Evolutionary conservation across 805 yeast genomes (phyloP).

Genomic region (Pichia membranifaciens): DNA sequence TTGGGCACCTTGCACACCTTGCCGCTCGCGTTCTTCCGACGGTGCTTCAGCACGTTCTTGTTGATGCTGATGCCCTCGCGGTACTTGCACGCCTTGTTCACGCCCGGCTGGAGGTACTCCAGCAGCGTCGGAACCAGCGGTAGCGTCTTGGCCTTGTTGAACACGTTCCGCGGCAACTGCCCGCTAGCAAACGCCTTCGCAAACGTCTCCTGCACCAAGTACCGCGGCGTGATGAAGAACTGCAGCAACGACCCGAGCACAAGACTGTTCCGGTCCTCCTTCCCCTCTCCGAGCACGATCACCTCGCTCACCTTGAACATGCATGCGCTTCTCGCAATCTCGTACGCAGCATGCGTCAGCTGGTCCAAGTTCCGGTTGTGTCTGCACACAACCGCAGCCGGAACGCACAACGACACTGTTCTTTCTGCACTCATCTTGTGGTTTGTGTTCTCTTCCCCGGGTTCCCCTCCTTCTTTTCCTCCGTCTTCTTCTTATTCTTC

Average conservation of each 20-base stretch:
- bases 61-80: slow-evolving; percentile 62
- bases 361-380: slow-evolving; percentile 50
- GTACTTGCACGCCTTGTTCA: slow-evolving; percentile 26
- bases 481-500: no score
- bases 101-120: slow-evolving; percentile 60
- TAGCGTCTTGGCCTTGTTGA: slow-evolving; percentile 50
- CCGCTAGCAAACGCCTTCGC: slow-evolving; percentile 31
- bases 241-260: slow-evolving; percentile 11
- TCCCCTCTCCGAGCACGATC: slow-evolving; percentile 54
- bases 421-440: background rate
- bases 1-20: slow-evolving; percentile 41
- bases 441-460: no score
- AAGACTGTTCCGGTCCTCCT: slow-evolving; percentile 12
- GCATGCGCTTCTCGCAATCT: slow-evolving; percentile 70
- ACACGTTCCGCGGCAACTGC: slow-evolving; percentile 34
- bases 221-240: slow-evolving; percentile 14
- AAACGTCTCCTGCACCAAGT: slow-evolving; percentile 34
- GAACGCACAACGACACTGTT: slow-evolving; percentile 1
- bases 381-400: background rate
- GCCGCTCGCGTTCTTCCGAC: slow-evolving; percentile 33
- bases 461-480: no score
- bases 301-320: slow-evolving; percentile 69
- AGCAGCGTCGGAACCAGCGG: slow-evolving; percentile 62
- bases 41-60: slow-evolving; percentile 33
- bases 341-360: slow-evolving; percentile 66